Evolutionary conservation across 2,329 filamentous ascomycete species (phyloP), one percentile per base, ranked within the genome.

Genomic region (Aspergillus luchuensis): DNA sequence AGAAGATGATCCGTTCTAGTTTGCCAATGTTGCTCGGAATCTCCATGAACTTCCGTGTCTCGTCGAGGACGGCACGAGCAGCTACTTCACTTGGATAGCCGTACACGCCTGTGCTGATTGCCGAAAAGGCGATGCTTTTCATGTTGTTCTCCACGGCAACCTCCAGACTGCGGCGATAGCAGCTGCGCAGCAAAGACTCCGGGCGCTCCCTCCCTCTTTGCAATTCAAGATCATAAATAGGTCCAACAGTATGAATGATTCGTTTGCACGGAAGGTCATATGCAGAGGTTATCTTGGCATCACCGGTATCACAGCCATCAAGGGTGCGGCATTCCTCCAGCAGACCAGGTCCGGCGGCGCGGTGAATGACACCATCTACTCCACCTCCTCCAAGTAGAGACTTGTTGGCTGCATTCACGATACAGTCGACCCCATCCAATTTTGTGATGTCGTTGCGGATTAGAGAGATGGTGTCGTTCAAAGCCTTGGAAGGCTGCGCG

Each of bases 221-320:
- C 17, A 80, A 72, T 3, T 74, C 69, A 0, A 68, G 67, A 56
- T 79, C 67, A 76, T 93, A 97, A 30, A 96, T 77, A 0, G 95
- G 95, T 0, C 95, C 95, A 3, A 97, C 94, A 17, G 95, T 87
- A 75, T 98, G 95, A 58, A 98, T 96, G 67, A 98, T 85, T 65
- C 90, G 88, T 60, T 85, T 83, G 69, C 88, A 89, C 0, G 92
- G 92, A 23, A 98, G 80, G 0, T 86, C 70, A 76, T 95, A 92
- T 8, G 87, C 94, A 38, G 79, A 75, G 0, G 95, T 97, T 70
- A 97, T 92, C 74, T 94, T 94, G 25, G 92, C 91, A 25, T 85
- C 81, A 54, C 95, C 94, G 0, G 91, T 94, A 13, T 80, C 75
- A 74, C 93, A 97, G 54, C 92, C 91, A 51, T 82, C 73, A 2